Evolutionary conservation across 129 eudicot genomes (phyloP).

Genomic region (Flaveria ramosissima): DNA sequence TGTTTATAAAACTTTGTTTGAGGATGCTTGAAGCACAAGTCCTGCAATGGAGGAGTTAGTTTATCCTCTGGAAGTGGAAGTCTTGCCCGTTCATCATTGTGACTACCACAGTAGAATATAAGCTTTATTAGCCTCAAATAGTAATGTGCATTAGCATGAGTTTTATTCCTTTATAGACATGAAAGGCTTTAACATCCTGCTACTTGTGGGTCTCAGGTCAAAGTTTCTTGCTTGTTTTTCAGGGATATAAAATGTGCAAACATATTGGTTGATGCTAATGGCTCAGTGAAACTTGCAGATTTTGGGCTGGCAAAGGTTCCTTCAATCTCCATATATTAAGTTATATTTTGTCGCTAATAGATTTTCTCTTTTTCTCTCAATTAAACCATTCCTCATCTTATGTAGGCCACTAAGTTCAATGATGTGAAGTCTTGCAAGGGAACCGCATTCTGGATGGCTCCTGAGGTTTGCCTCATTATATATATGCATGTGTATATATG

Average conservation of each 20-base stretch:
- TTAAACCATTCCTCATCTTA: slow-evolving; percentile 23
- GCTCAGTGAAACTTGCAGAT: slow-evolving; percentile 94
- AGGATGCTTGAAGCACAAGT: slow-evolving; percentile 2
- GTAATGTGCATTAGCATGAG: not conserved
- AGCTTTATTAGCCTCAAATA: not conserved
- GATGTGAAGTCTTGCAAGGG: slow-evolving; percentile 93
- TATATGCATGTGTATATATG: not conserved
- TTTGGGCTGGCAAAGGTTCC: slow-evolving; percentile 96
- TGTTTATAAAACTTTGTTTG: not conserved
- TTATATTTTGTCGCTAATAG: not conserved
- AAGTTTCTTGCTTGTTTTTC: slow-evolving; percentile 32
- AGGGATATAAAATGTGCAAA: slow-evolving; percentile 99
- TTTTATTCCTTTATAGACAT: not conserved
- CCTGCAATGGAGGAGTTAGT: not conserved
- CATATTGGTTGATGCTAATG: slow-evolving; percentile 75
- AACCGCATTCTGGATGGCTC: slow-evolving; percentile 98
- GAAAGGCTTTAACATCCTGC: not conserved
- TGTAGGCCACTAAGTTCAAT: slow-evolving; percentile 76
- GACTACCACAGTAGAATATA: not conserved
- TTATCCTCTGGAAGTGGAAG: slow-evolving; percentile 4
- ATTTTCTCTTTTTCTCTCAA: not conserved
- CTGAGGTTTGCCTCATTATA: slow-evolving; percentile 73
- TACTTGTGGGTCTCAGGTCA: slow-evolving; percentile 7
- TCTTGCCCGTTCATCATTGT: not conserved
- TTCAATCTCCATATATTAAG: not conserved